Conservation (phyloP, 768 basidiomycete species). For the Leucocoprinus birnbaumii region DNA sequence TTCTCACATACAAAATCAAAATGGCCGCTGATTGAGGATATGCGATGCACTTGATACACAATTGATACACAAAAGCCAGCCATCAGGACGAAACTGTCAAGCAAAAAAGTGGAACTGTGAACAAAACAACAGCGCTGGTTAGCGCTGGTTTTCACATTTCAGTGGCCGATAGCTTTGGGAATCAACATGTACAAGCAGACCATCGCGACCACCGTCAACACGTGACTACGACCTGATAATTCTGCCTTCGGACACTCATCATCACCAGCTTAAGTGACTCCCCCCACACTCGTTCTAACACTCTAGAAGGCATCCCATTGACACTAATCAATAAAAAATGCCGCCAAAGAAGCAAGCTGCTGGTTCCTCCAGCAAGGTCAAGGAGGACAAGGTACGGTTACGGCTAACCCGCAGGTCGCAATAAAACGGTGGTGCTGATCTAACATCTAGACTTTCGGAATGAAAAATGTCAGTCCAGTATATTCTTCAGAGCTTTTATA, state of each 20-base stretch:
- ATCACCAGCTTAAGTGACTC: background rate
- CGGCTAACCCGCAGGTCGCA: too few relatives aligned
- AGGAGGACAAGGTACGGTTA: constrained; percentile 80
- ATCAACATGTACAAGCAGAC: too few relatives aligned
- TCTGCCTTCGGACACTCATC: background rate
- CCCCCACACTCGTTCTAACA: background rate
- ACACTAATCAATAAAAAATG: constrained; percentile 37
- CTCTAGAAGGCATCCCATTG: background rate
- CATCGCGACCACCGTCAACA: background rate
- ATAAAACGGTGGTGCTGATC: constrained; percentile 9
- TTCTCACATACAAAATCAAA: too few relatives aligned
- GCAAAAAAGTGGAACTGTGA: too few relatives aligned
- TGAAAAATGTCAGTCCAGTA: constrained; percentile 56
- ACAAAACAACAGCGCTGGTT: too few relatives aligned
- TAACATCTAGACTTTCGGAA: constrained; percentile 69
- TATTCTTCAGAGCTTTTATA: too few relatives aligned
- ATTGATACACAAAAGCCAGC: too few relatives aligned
- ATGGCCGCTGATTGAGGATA: too few relatives aligned
- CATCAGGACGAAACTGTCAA: too few relatives aligned
- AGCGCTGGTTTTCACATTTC: too few relatives aligned
- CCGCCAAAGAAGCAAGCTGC: constrained; percentile 71
- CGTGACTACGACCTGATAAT: background rate
- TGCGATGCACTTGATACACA: too few relatives aligned
- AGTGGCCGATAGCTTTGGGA: too few relatives aligned
- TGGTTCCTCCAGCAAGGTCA: constrained; percentile 65